Evolutionary conservation across 148 eudicot species (phyloP).

Genomic region (Oxyria digyna): DNA sequence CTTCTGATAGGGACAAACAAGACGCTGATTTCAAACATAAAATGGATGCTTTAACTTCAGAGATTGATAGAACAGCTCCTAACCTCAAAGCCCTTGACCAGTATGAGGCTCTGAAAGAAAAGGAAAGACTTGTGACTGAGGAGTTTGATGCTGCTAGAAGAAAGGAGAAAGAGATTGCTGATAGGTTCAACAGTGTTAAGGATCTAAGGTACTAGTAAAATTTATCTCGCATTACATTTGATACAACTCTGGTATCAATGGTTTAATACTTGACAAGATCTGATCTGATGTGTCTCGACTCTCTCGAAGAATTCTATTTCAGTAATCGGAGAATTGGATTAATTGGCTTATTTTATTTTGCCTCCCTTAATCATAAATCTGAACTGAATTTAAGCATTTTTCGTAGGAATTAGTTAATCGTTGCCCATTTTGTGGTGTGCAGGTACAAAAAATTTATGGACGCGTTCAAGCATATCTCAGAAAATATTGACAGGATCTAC

Average conservation of each 20-base stretch:
- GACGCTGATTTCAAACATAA: conserved; percentile 75
- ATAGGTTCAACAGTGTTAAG: conserved; percentile 57
- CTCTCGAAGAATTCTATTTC: neutral
- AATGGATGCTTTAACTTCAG: conserved; percentile 55
- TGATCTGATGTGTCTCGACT: neutral
- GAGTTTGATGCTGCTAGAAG: conserved; percentile 82
- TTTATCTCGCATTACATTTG: neutral
- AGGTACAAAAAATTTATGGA: conserved; percentile 74
- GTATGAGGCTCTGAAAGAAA: conserved; percentile 77
- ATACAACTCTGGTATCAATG: neutral
- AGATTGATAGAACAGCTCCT: conserved; percentile 92
- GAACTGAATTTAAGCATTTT: neutral
- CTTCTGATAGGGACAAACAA: conserved; percentile 74
- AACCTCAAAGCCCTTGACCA: conserved; percentile 95
- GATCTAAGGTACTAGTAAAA: conserved; percentile 40
- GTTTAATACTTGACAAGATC: neutral
- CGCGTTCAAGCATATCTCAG: conserved; percentile 78
- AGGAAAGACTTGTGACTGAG: conserved; percentile 56
- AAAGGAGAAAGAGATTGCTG: conserved; percentile 67
- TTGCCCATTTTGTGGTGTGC: conserved; percentile 15
- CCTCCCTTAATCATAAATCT: too few relatives aligned
- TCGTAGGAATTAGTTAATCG: neutral
- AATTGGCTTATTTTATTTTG: neutral
- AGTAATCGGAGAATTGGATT: neutral
- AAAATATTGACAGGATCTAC: conserved; percentile 86